Evolutionary conservation across 176 grass and related monocot species (phyloP).

Genomic region (Chrysopogon serrulatus): DNA sequence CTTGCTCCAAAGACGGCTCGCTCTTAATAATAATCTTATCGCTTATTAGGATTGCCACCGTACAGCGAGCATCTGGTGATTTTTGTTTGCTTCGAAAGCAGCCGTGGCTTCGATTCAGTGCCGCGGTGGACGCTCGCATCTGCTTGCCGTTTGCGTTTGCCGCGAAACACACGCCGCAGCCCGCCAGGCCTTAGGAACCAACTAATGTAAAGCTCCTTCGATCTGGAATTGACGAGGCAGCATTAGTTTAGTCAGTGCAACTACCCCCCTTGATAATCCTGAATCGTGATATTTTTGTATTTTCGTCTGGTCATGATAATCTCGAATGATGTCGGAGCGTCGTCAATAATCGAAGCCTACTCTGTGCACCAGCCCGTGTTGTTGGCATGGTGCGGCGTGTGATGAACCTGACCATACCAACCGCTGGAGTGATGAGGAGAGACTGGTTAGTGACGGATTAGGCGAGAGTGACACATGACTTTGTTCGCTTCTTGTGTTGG

Average conservation of each 20-base stretch:
- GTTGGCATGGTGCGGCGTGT: neutral
- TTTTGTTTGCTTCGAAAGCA: neutral
- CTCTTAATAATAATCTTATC: too few species aligned
- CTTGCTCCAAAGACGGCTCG: neutral
- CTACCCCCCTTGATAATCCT: neutral
- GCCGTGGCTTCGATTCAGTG: neutral
- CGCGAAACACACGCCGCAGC: neutral
- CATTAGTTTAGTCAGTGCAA: neutral
- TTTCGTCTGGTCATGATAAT: neutral
- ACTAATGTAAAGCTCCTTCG: neutral
- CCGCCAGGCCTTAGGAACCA: neutral
- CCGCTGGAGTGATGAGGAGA: too few species aligned
- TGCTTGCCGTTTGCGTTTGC: neutral
- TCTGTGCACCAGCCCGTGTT: neutral
- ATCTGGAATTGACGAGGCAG: neutral
- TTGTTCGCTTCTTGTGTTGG: neutral
- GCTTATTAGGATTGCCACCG: neutral
- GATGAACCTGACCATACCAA: neutral
- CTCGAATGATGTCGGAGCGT: neutral
- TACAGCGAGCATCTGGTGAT: neutral
- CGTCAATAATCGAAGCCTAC: neutral
- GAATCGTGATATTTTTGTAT: neutral
- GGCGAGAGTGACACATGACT: neutral
- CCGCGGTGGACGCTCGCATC: neutral
- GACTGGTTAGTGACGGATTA: neutral